Percentiles rank a stretch among this genome's conserved stretches.
phyloP scores from a whole-genome alignment of 2,329 filamentous ascomycete species.

The Dothideomycetes sp. region DNA sequence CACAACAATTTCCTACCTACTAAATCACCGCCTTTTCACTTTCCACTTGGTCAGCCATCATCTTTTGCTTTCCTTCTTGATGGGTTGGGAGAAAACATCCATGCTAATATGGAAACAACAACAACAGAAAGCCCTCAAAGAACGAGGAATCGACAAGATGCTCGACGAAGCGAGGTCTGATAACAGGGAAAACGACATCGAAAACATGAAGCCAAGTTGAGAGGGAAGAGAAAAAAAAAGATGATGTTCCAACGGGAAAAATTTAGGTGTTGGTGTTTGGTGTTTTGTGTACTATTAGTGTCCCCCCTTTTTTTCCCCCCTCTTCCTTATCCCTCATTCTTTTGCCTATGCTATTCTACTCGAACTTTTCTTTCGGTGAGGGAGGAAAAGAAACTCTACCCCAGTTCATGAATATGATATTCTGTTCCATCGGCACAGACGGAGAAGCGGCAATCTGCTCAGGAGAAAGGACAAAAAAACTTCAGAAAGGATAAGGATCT shows the following conservation, averaged over 20 bases:
- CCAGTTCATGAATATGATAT: too few species aligned
- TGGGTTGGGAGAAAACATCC: slow-evolving; percentile 6
- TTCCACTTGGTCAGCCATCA: slow-evolving; percentile 1
- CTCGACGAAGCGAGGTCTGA: slow-evolving; percentile 84
- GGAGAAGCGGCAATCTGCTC: too few species aligned
- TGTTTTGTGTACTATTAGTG: background rate
- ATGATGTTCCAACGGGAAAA: background rate
- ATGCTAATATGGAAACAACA: slow-evolving; percentile 14
- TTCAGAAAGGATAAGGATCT: too few species aligned
- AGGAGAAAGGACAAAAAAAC: too few species aligned
- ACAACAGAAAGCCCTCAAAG: slow-evolving; percentile 68
- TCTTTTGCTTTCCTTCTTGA: background rate
- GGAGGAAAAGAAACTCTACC: too few species aligned
- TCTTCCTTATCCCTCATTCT: background rate
- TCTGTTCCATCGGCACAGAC: too few species aligned
- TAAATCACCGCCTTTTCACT: background rate
- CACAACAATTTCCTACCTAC: too few species aligned
- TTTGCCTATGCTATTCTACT: too few species aligned
- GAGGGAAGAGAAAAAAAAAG: background rate
- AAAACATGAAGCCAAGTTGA: slow-evolving; percentile 46
- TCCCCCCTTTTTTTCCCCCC: background rate
- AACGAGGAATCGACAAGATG: slow-evolving; percentile 85
- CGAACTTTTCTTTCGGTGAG: too few species aligned
- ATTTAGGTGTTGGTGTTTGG: too few species aligned
- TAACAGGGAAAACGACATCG: slow-evolving; percentile 75